Percentiles rank a stretch among this genome's conserved stretches.
phyloP scores from a whole-genome alignment of 192 early-diverging fungal genomes.

The Pilobolus umbonatus region DNA sequence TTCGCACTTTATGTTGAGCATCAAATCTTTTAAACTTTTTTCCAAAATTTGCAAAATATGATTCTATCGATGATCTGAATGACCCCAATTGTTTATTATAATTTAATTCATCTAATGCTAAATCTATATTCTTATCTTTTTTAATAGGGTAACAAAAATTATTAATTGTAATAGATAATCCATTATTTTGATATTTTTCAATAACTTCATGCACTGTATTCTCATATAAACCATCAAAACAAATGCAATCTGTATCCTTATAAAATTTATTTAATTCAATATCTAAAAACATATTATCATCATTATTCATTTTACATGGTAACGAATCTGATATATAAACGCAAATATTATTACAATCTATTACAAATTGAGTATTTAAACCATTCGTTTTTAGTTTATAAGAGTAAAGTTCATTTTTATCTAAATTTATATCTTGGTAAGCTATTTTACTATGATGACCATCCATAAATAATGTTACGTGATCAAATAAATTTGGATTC shows the following conservation, averaged over 20 bases:
- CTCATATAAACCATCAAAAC: neutral
- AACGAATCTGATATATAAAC: no score
- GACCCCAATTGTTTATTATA: conserved; percentile 1
- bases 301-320: no score
- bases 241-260: neutral
- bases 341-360: neutral
- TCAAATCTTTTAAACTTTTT: conserved; percentile 9
- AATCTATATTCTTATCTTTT: no score
- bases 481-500: conserved; percentile 2
- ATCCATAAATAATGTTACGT: neutral
- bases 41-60: neutral
- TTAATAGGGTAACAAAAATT: neutral
- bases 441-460: neutral
- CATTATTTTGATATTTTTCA: neutral
- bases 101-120: neutral
- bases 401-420: neutral
- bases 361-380: neutral
- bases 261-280: neutral
- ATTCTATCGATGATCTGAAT: neutral
- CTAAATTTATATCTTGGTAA: neutral
- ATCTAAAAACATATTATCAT: neutral
- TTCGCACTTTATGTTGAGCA: neutral
- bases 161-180: neutral
- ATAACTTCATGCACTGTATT: neutral
- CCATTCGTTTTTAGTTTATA: neutral